These are phyloP conservation scores for Saccharomycopsis hybrid DNA, from an alignment of 1,139 yeast species.

Conservation along the genomic window DNA sequence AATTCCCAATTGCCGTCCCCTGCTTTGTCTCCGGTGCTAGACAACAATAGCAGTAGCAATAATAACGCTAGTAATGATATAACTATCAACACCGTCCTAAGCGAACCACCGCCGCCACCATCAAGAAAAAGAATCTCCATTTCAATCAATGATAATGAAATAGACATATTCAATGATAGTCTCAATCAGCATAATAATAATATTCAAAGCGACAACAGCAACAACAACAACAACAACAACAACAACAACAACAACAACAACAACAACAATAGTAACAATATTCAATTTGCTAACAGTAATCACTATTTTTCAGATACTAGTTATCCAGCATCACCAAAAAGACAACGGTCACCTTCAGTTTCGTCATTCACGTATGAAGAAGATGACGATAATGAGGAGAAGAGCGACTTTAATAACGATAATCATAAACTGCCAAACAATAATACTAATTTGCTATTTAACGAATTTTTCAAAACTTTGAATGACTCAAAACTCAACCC, in stretches of 20 bases:
- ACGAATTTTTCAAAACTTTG: neutral
- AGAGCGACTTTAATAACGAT: neutral
- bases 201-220: no score
- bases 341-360: constrained; percentile 12
- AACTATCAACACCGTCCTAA: neutral
- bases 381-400: neutral
- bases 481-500: neutral
- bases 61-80: neutral
- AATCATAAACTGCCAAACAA: neutral
- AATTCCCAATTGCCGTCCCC: neutral
- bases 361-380: constrained; percentile 1
- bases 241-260: no score
- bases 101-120: neutral
- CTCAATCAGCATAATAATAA: no score
- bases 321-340: constrained; percentile 13
- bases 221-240: no score
- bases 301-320: constrained; percentile 4
- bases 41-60: no score
- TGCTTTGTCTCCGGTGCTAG: neutral
- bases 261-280: no score
- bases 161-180: neutral
- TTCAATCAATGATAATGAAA: constrained; percentile 5
- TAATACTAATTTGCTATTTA: no score
- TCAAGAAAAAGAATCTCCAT: constrained; percentile 14
- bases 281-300: neutral